These are phyloP conservation scores for Schoenoplectus tabernaemontani DNA, from an alignment of 202 grass and related monocot species.

Conservation along the genomic window DNA sequence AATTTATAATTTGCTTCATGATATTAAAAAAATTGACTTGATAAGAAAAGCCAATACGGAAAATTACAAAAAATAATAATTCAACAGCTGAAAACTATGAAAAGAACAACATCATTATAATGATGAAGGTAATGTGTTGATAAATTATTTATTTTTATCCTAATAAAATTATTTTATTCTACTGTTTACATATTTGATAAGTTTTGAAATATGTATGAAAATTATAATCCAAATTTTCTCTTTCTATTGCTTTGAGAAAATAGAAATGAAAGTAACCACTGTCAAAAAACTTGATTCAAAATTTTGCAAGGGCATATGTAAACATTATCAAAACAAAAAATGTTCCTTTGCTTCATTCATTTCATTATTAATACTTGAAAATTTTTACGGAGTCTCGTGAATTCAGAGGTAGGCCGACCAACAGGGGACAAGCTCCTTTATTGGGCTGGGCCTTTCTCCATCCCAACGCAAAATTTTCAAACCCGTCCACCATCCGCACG, in stretches of 20 bases:
- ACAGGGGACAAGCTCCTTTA: slow-evolving; percentile 15
- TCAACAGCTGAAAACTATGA: neutral
- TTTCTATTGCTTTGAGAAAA: neutral
- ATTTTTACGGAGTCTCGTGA: slow-evolving; percentile 13
- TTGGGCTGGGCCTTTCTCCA: slow-evolving; percentile 24
- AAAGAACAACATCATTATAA: neutral
- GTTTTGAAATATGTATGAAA: too few relatives aligned
- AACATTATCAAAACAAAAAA: neutral
- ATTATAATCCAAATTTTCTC: neutral
- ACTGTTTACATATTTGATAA: neutral
- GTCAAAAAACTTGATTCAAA: neutral
- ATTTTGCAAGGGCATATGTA: neutral
- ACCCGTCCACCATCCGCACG: neutral
- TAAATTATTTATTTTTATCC: neutral
- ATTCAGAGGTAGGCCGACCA: neutral
- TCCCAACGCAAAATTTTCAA: slow-evolving; percentile 22
- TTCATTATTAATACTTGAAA: neutral
- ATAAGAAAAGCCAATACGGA: neutral
- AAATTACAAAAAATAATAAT: neutral
- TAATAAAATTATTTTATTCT: neutral
- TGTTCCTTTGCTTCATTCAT: neutral
- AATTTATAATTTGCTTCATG: neutral
- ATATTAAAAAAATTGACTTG: neutral
- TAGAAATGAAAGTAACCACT: neutral
- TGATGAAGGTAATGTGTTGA: neutral